Base-by-base conservation (phyloP, 208 protist species). In the Wallacemonas collosoma region DNA sequence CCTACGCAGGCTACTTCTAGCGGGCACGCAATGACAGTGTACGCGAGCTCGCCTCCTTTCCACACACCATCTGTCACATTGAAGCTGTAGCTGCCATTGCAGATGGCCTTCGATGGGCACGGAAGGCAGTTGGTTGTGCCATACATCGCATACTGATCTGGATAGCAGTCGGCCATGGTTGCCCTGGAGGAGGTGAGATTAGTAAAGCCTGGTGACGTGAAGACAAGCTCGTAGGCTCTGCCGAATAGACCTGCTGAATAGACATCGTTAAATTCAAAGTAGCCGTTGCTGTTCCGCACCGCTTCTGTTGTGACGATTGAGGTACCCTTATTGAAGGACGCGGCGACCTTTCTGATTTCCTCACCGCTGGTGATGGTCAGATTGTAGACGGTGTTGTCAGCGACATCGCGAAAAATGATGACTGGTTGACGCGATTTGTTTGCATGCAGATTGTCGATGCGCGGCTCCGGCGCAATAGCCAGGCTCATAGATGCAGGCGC, bases 71-170 rank as follows among this genome's bases (percentile, higher is more conserved):
- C 68, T 15, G 70, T 84, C 15, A 80, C 63, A 61, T 82, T 77
- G 64, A 87, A 75, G 14, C 51, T 63, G 76, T 77, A 87, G 50
- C 70, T 82, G 36, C 82, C 82, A 54, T 87, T 80, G 73, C 82
- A 87, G 41, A 68, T 61, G 26, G 77, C 75, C 53, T 83, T 62
- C 12, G 45, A 11, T 9, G 75, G 77, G 60, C 81, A 86, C 5
- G 64, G 47, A 47, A 68, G 44, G 66, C 81, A 86, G 5, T 41
- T 9, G 4, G 67, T 77, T 2, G 77, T 82, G 68, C 67, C 75
- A 40, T 82, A 79, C 60, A 41, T 45, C n/a, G 73, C 81, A 61
- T 81, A 86, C 72, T 86, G 60, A 15, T 77, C 65, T 5, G 43
- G 44, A 63, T 74, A 69, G 68, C 82, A 87, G 12, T 40, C n/a